phyloP scores from a whole-genome alignment of 768 basidiomycete genomes.

The Pisolithus albus region DNA sequence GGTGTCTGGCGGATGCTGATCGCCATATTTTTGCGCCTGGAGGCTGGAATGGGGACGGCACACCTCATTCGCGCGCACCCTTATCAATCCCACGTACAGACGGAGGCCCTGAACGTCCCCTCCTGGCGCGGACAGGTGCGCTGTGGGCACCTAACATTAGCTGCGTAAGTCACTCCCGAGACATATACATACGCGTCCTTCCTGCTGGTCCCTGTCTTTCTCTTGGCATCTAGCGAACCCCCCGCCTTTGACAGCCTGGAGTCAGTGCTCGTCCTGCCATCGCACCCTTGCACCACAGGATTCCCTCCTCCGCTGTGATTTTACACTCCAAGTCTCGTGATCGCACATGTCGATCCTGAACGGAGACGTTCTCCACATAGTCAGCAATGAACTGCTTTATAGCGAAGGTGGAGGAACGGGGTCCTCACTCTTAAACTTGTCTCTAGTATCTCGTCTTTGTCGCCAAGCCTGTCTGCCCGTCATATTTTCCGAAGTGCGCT shows the following conservation, averaged over 20 bases:
- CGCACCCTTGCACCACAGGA: neutral
- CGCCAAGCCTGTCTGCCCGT: constrained; percentile 26
- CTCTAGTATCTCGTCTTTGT: constrained; percentile 18
- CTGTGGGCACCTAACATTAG: neutral
- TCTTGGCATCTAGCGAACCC: constrained; percentile 1
- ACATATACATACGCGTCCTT: constrained; percentile 6
- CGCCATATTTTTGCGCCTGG: constrained; percentile 10
- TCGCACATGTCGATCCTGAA: constrained; percentile 24
- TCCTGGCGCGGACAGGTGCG: neutral
- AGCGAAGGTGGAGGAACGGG: constrained; percentile 4
- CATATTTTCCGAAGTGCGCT: constrained; percentile 27
- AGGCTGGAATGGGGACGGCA: neutral
- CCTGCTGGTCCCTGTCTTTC: neutral
- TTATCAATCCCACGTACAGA: constrained; percentile 7
- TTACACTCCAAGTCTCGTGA: neutral
- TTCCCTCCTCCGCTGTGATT: constrained; percentile 2
- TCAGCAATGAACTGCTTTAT: constrained; percentile 21
- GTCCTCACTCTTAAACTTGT: constrained; percentile 17
- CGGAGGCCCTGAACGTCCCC: neutral
- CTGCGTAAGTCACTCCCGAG: constrained; percentile 13
- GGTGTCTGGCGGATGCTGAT: constrained; percentile 1
- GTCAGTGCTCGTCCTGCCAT: constrained; percentile 1
- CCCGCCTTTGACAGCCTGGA: neutral
- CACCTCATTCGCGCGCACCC: neutral
- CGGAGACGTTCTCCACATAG: constrained; percentile 30